Conservation (phyloP, 768 basidiomycete species). For the Gyrodon lividus region DNA sequence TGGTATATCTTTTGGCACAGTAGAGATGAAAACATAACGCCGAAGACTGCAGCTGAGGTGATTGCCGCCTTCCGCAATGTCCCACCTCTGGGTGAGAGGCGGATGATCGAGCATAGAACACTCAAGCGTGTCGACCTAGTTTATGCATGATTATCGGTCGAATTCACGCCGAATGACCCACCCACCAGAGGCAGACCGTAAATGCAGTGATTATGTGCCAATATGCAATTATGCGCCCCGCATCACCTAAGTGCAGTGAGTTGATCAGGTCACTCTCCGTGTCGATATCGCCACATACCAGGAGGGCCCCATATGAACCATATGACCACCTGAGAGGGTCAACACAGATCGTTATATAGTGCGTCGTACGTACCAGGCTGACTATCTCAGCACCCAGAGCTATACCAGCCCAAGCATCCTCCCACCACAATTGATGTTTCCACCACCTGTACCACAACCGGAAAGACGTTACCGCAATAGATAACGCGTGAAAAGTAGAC, state of each 20-base stretch:
- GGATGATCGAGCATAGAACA: conserved; percentile 8
- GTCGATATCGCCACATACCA: background rate
- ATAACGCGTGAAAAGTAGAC: background rate
- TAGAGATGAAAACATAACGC: background rate
- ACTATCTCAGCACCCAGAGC: background rate
- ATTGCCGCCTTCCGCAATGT: conserved; percentile 3
- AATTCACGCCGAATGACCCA: background rate
- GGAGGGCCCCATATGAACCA: conserved; percentile 5
- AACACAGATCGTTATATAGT: background rate
- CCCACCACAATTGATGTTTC: conserved; percentile 9
- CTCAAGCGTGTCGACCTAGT: conserved; percentile 7
- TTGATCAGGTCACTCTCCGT: background rate
- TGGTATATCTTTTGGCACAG: conserved; percentile 7
- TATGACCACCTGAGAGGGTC: conserved; percentile 1
- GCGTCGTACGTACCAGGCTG: background rate
- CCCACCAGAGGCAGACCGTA: conserved; percentile 9
- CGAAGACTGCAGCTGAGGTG: background rate
- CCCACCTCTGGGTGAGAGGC: conserved; percentile 1
- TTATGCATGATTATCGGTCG: background rate
- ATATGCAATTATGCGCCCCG: conserved; percentile 4
- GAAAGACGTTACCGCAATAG: conserved; percentile 4
- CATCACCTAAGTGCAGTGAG: background rate
- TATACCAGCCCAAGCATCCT: conserved; percentile 6
- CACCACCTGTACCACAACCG: conserved; percentile 6
- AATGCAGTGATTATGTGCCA: conserved; percentile 4